Evolutionary conservation across 1,139 yeast genomes (phyloP).

Genomic region (Pneumocystis wakefieldiae): DNA sequence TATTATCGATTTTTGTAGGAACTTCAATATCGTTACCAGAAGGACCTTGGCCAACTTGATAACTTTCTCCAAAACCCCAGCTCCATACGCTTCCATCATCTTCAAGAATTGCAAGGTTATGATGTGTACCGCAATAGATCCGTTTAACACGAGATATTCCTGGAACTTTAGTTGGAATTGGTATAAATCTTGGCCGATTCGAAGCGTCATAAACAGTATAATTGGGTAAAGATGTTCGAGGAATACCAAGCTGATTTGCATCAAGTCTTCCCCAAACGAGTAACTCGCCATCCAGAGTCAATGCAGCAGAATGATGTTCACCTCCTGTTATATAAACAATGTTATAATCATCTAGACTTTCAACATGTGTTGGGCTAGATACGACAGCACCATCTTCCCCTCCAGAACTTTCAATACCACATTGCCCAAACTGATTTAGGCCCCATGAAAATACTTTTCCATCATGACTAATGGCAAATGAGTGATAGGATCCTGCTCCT

Average conservation of each 20-base stretch:
- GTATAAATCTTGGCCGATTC: conserved; percentile 75
- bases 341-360: conserved; percentile 40
- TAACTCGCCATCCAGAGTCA: conserved; percentile 55
- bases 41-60: conserved; percentile 90
- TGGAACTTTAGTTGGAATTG: conserved; percentile 53
- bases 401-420: conserved; percentile 54
- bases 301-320: conserved; percentile 79
- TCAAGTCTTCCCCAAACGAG: conserved; percentile 84
- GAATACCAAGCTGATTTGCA: conserved; percentile 81
- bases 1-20: conserved; percentile 78
- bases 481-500: conserved; percentile 90
- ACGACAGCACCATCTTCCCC: conserved; percentile 52
- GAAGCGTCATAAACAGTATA: conserved; percentile 63
- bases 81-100: conserved; percentile 69
- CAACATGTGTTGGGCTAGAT: conserved; percentile 55
- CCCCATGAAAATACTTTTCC: conserved; percentile 84
- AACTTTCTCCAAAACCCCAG: conserved; percentile 97
- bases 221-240: conserved; percentile 45
- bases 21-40: conserved; percentile 74
- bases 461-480: conserved; percentile 71
- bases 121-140: conserved; percentile 81
- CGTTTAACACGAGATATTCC: conserved; percentile 43
- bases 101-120: conserved; percentile 63
- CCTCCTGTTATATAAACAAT: conserved; percentile 70
- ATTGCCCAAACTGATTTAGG: conserved; percentile 87